Evolutionary conservation across 2,329 filamentous ascomycete species (phyloP), one percentile per base, ranked within the genome.

Genomic region (Epichloe sibirici): DNA sequence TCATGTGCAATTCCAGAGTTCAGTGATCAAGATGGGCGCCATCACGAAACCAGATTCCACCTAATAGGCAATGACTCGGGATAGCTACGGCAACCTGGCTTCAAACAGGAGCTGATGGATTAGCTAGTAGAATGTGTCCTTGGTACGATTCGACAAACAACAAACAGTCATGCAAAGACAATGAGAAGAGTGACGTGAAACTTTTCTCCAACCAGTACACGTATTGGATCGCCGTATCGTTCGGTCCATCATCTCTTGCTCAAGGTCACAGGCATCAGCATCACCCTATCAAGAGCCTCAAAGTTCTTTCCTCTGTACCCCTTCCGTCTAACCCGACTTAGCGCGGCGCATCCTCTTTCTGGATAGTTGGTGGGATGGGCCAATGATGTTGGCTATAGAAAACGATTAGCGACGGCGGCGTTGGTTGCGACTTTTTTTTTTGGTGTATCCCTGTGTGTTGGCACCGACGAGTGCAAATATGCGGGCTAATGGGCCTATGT

Each of bases 381-480:
- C 56, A 25, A 59, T 70, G 50, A 75, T 68, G 51, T 74, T 75
- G n/a, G 72, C 73, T 2, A 66, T 58, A 44, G 69, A 73, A 54
- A 71, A 71, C 5, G 66, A 69, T 1, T 53, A 56, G 74, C 74
- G 8, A 74, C 69, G 39, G 73, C 63, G 0, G 70, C 72, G 2
- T 71, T 71, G 4, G 66, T 64, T 0, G 72, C 71, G 3, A 70
- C 68, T 21, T 71, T 13, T 38, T 12, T 34, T 67, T 61, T 74
- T 74, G 3, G 71, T 74, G 58, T 74, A 74, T 4, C 72, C 71
- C 3, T 68, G 73, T 0, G 72, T 61, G 45, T 76, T 76, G 35
- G 70, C 67, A 3, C 73, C 71, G 3, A 74, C 73, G 58, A 77
- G 67, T 52, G 17, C 17, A 21, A 21, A 21, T 21, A 21, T 21